Base-by-base conservation (phyloP, 2,329 filamentous ascomycete genomes). In the Clonostachys chloroleuca region DNA sequence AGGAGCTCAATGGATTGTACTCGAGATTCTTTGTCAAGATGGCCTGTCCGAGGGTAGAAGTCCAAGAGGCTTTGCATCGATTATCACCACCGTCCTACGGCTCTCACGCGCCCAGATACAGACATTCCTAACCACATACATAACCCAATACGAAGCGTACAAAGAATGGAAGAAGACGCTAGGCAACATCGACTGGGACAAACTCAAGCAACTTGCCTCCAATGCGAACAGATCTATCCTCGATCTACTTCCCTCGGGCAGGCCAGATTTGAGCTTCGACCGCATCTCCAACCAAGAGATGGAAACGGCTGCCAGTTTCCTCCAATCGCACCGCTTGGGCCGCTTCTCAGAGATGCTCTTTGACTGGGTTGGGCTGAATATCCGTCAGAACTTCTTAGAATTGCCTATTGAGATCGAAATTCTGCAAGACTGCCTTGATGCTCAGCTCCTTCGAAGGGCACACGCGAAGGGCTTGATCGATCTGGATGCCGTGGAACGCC, bases 1-100 rank as follows among this genome's bases (percentile, higher is more conserved):
- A 41, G 59, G 60, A 0, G 47, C 55, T 14, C 55, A 52, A 37
- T 63, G 60, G 60, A 39, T 54, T 13, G 56, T 63, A 4, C 43
- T 62, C 35, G 52, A 54, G 34, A 33, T 58, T 5, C 46, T 63
- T 6, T 47, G 47, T 35, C 43, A 51, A 8, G 24, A 30, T 10
- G 24, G 24, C 24, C 24, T 30, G 24, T 9, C 24, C 24, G 24
- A 30, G 24, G 24, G 24, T 30, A 9, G 24, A 10, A 47, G 43
- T 4, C 40, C 56, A 30, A 47, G 52, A 2, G 40, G n/a, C 20
- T 62, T 62, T 34, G 44, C 52, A 17, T 52, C 55, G 18, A 48
- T 52, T 5, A 44, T 45, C 12, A 40, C 47, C 3, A 8, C 52
- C 4, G 44, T 57, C 13, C 45, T 63, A 5, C 53, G 45, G 5